phyloP scores from a whole-genome alignment of 2,329 filamentous ascomycete genomes.

The Rhexocercosporidium sp. region DNA sequence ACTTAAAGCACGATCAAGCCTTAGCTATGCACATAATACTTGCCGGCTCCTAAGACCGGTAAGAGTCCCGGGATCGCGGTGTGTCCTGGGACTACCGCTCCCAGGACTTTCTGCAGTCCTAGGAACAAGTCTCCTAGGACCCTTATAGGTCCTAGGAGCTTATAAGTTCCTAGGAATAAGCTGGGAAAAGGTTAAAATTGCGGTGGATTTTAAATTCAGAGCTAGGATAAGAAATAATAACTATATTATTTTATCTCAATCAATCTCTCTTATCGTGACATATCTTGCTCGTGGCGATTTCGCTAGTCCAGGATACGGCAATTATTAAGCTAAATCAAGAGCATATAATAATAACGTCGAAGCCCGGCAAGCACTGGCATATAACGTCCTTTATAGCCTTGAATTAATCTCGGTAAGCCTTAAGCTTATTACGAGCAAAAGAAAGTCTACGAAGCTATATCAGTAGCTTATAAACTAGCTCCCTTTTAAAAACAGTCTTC shows the following conservation, averaged over 20 bases:
- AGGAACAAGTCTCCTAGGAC: too few relatives aligned
- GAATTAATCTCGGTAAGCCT: constrained; percentile 21
- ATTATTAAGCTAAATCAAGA: constrained; percentile 23
- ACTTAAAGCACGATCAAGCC: too few relatives aligned
- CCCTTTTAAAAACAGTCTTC: not conserved
- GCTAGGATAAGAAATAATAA: constrained; percentile 28
- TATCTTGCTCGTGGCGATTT: constrained; percentile 25
- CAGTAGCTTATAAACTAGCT: not conserved
- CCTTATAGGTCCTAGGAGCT: too few relatives aligned
- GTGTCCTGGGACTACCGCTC: too few relatives aligned
- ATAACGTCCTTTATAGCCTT: constrained; percentile 15
- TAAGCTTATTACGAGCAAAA: constrained; percentile 2
- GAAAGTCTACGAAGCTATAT: not conserved
- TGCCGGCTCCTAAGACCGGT: too few relatives aligned
- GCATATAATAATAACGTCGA: constrained; percentile 25
- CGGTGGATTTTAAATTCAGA: too few relatives aligned
- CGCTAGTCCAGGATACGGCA: constrained; percentile 21
- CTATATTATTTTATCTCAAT: constrained; percentile 25
- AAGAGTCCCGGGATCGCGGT: too few relatives aligned
- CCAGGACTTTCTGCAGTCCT: too few relatives aligned
- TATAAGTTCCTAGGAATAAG: too few relatives aligned
- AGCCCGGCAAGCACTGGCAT: constrained; percentile 22
- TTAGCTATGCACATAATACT: too few relatives aligned
- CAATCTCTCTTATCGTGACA: constrained; percentile 24
- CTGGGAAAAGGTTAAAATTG: too few relatives aligned